Evolutionary conservation across 1,284 basidiomycete genomes (phyloP), one percentile per base, ranked within the genome.

Genomic region (Marasmius tenuissimus): DNA sequence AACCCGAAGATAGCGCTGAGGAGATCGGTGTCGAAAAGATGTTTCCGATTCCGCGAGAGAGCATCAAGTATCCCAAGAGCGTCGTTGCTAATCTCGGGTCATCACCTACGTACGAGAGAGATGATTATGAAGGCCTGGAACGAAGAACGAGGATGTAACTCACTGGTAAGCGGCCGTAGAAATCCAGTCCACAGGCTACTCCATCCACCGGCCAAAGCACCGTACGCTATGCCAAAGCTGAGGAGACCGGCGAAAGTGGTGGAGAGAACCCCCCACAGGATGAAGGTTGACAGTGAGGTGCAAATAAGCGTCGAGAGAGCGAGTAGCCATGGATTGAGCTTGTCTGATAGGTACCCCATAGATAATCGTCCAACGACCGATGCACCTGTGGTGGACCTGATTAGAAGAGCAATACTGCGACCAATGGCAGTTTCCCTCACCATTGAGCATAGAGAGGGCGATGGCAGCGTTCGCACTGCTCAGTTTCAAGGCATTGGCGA

Each of bases 221-320:
- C 78, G 50, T 79, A 76, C 0, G 64, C 68, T 14, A 78, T 56
- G 1, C 73, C 70, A 52, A 76, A 80, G 0, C 68, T 65, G 1
- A 78, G 59, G 1, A 78, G 63, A 0, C 76, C 76, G 1, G 70
- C 70, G 16, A 78, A 69, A 1, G 69, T 68, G 40, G 71, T 69
- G 1, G 76, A 73, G 0, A 75, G 57, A 3, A 52, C 50, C 16
- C 78, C 77, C 78, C 77, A 79, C 0, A 79, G 65, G n/a, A 79
- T 52, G 62, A 78, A 75, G 0, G 73, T 76, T n/a, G 70, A 65
- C 7, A 75, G 45, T 1, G 73, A 74, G 8, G 72, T 69, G 0
- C 62, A 61, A 1, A 69, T 11, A 37, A 77, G 70, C 1, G 69
- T 73, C 2, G 56, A 47, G 12, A 74, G 57, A 0, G 74, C 75